Evolutionary conservation across 2,329 filamentous ascomycete genomes (phyloP).

Genomic region (Venturia effusa): DNA sequence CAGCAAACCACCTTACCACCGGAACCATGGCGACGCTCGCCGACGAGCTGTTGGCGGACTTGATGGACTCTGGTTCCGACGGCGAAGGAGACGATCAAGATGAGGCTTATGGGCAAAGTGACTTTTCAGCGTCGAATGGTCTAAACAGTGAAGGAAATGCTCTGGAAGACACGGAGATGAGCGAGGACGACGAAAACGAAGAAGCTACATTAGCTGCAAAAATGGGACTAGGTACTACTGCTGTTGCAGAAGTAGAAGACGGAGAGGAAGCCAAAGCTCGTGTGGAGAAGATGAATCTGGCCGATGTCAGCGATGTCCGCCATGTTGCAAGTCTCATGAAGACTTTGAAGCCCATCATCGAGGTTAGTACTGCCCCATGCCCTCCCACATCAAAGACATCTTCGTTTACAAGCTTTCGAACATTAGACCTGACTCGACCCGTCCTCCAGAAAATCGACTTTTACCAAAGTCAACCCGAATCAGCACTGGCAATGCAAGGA

Average conservation of each 20-base stretch:
- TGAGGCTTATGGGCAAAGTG: conserved; percentile 13
- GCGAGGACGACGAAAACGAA: conserved; percentile 33
- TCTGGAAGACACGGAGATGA: conserved; percentile 6
- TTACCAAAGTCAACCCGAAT: conserved; percentile 55
- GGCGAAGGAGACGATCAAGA: conserved; percentile 48
- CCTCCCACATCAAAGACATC: conserved; percentile 21
- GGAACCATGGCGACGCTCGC: conserved; percentile 72
- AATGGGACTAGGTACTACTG: conserved; percentile 40
- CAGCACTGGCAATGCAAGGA: conserved; percentile 57
- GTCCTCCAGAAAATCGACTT: conserved; percentile 65
- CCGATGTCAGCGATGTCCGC: conserved; percentile 63
- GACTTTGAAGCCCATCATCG: conserved; percentile 66
- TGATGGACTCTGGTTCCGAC: conserved; percentile 76
- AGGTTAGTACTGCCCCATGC: conserved; percentile 49
- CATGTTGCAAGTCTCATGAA: conserved; percentile 74
- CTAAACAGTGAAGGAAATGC: conserved; percentile 21
- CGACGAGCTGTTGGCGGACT: conserved; percentile 86
- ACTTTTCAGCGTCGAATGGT: conserved; percentile 19
- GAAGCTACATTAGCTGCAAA: conserved; percentile 52
- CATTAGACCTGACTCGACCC: conserved; percentile 56
- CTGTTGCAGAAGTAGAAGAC: conserved; percentile 42
- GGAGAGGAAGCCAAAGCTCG: conserved; percentile 45
- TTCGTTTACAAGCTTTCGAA: conserved; percentile 53
- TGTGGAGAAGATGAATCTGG: conserved; percentile 73
- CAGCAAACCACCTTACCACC: neutral